Conservation (phyloP, 495 filamentous ascomycete genomes). For the Penicillium odoratum region DNA sequence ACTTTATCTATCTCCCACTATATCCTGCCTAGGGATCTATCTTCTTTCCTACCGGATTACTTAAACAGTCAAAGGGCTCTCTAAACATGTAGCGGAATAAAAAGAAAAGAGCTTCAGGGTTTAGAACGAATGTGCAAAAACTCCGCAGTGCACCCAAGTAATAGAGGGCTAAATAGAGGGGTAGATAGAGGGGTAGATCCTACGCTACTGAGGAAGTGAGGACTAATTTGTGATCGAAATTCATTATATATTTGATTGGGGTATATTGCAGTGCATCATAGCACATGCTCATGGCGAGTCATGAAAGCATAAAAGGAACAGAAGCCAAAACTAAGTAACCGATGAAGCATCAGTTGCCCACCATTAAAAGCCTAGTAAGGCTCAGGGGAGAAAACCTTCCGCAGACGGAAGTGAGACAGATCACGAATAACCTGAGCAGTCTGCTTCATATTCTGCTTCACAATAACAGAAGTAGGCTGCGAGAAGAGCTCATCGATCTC, state of each 20-base stretch:
- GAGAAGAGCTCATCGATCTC: constrained; percentile 61
- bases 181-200: too few species aligned
- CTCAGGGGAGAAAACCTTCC: constrained; percentile 38
- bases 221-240: neutral
- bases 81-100: too few species aligned
- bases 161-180: too few species aligned
- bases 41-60: too few species aligned
- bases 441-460: constrained; percentile 49
- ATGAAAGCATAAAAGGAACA: constrained; percentile 4
- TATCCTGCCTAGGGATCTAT: too few species aligned
- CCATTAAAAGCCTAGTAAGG: constrained; percentile 10
- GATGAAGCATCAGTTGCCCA: too few species aligned
- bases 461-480: constrained; percentile 55
- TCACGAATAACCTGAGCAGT: constrained; percentile 35
- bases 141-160: too few species aligned
- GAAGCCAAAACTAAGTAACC: neutral
- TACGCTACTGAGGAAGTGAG: too few species aligned
- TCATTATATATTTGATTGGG: constrained; percentile 11
- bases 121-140: too few species aligned
- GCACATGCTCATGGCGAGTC: constrained; percentile 9
- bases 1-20: too few species aligned
- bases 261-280: constrained; percentile 20
- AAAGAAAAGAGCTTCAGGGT: too few species aligned
- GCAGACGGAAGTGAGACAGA: constrained; percentile 29
- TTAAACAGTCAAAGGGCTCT: too few species aligned